Evolutionary conservation across 2,329 filamentous ascomycete genomes (phyloP).

Genomic region (Byssoonygena ceratinophila): DNA sequence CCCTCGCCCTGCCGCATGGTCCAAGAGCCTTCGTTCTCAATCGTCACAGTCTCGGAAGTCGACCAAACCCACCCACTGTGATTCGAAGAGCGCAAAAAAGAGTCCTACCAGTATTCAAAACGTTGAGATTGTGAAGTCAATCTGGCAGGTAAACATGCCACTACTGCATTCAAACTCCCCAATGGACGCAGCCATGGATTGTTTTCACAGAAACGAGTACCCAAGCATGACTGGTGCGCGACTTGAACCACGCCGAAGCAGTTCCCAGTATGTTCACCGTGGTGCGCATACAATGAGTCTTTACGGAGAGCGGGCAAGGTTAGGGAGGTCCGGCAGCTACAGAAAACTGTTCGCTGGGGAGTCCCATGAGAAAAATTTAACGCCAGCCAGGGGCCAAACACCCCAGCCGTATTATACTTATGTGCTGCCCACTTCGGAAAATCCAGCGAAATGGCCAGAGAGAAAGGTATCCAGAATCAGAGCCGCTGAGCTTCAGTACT

Average conservation of each 20-base stretch:
- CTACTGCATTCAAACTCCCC: constrained; percentile 9
- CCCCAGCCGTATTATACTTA: not conserved
- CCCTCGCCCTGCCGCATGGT: constrained; percentile 7
- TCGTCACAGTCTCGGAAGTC: not conserved
- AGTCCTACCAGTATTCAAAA: constrained; percentile 1
- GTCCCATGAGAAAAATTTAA: not conserved
- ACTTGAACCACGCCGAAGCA: not conserved
- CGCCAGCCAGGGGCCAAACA: not conserved
- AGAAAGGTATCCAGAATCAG: constrained; percentile 1
- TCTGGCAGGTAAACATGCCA: constrained; percentile 10
- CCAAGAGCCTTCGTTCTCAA: not conserved
- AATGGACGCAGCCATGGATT: not conserved
- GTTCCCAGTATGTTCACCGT: not conserved
- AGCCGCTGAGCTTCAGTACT: not conserved
- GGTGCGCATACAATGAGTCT: not conserved
- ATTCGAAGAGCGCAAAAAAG: not conserved
- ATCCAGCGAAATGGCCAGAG: not conserved
- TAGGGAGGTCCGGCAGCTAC: not conserved
- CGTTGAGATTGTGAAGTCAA: constrained; percentile 10
- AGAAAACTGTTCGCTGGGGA: not conserved
- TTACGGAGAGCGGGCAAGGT: not conserved
- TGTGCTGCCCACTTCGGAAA: not conserved
- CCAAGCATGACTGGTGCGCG: not conserved
- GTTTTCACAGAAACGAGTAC: not conserved
- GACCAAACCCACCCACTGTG: not conserved